Evolutionary conservation across 2,329 filamentous ascomycete species (phyloP).

Genomic region (Diplocarpon rosae): DNA sequence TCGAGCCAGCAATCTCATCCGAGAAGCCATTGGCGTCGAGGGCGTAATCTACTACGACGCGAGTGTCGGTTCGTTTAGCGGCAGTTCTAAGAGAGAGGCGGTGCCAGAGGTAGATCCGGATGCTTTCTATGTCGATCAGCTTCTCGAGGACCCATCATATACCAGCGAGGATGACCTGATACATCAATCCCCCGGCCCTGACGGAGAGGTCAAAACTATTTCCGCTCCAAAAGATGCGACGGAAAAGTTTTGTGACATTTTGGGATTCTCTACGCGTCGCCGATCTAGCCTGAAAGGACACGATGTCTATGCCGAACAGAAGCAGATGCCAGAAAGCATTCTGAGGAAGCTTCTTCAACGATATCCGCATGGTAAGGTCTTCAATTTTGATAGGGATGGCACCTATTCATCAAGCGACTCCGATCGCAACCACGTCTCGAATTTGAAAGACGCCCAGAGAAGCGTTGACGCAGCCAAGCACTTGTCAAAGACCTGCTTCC

Average conservation of each 20-base stretch:
- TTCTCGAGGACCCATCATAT: conserved; percentile 3
- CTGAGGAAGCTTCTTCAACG: conserved; percentile 22
- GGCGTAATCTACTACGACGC: conserved; percentile 25
- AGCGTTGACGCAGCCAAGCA: conserved; percentile 1
- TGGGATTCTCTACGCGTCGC: conserved; percentile 24
- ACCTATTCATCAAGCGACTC: conserved; percentile 20
- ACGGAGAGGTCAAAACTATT: conserved; percentile 4
- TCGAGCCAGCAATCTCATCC: conserved; percentile 25
- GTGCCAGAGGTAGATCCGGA: conserved; percentile 21
- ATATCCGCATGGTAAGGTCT: conserved; percentile 26
- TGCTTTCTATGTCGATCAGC: conserved; percentile 14
- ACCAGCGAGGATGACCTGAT: conserved; percentile 23
- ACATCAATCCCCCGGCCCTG: conserved; percentile 11
- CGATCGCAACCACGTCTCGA: conserved; percentile 9
- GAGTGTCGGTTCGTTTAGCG: conserved; percentile 23
- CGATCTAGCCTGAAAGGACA: conserved; percentile 22
- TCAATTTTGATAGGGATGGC: conserved; percentile 25
- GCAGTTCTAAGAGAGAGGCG: conserved; percentile 15
- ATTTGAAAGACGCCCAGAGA: conserved; percentile 6
- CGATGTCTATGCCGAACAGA: conserved; percentile 13
- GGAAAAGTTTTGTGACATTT: conserved; percentile 21
- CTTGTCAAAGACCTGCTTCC: conserved; percentile 5
- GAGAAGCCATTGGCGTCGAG: conserved; percentile 25
- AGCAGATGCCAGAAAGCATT: conserved; percentile 18
- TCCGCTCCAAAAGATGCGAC: background rate